phyloP scores from a whole-genome alignment of 2,329 filamentous ascomycete genomes.

The Dissoconium aciculare region DNA sequence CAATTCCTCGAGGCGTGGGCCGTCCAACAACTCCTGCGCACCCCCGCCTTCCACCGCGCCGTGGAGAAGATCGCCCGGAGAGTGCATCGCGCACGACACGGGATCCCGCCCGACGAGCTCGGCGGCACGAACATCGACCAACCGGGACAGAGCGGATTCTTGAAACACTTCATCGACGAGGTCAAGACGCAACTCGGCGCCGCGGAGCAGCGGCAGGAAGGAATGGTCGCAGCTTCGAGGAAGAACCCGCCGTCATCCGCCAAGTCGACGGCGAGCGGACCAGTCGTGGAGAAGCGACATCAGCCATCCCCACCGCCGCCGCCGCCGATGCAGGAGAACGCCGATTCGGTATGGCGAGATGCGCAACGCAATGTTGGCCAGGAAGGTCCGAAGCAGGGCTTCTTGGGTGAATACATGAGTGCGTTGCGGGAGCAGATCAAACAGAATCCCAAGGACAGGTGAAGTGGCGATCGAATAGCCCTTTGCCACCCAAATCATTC shows the following conservation, averaged over 20 bases:
- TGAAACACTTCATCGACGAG: conserved; percentile 40
- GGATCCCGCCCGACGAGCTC: conserved; percentile 35
- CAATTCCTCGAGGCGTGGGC: conserved; percentile 26
- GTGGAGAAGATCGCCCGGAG: conserved; percentile 37
- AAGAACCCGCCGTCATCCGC: conserved; percentile 10
- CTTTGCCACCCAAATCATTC: no score
- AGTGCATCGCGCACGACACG: conserved; percentile 31
- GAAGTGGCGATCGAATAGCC: no score
- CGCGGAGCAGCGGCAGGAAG: conserved; percentile 14
- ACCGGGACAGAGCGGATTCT: conserved; percentile 24
- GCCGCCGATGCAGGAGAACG: no score
- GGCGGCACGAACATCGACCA: conserved; percentile 34
- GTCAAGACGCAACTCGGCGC: conserved; percentile 24
- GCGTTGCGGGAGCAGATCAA: conserved; percentile 18
- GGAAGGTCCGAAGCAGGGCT: conserved; percentile 13
- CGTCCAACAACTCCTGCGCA: conserved; percentile 35
- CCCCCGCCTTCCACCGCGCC: conserved; percentile 39
- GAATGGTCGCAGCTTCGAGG: conserved; percentile 7
- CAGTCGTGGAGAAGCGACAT: conserved; percentile 7
- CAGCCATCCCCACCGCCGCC: no score
- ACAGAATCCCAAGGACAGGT: conserved; percentile 12
- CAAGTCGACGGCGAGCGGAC: conserved; percentile 9
- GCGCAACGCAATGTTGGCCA: conserved; percentile 5
- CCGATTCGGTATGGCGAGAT: conserved; percentile 2
- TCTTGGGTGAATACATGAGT: conserved; percentile 19